Percentiles rank a stretch among this genome's conserved stretches.
phyloP scores from a whole-genome alignment of 345 rosid species.

The Carallia brachiata region DNA sequence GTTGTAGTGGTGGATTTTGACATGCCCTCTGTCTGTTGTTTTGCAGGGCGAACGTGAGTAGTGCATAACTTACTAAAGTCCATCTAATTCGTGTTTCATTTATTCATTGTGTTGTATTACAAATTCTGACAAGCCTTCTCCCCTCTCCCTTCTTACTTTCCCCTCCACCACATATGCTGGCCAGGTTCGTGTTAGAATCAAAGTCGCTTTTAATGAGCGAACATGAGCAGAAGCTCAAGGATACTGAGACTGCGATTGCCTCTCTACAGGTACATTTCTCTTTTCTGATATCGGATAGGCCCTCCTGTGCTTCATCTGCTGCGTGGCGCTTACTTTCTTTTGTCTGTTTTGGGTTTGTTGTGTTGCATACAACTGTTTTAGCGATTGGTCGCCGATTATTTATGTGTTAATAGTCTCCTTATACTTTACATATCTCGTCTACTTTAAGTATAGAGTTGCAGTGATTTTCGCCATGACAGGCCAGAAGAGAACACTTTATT shows the following conservation, averaged over 20 bases:
- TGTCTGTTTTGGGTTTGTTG: not conserved
- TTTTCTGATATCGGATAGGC: not conserved
- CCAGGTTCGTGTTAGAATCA: slow-evolving; percentile 90
- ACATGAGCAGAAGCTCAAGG: slow-evolving; percentile 84
- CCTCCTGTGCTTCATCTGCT: not conserved
- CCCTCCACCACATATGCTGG: slow-evolving; percentile 20
- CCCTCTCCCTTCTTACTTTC: not conserved
- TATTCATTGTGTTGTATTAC: slow-evolving; percentile 10
- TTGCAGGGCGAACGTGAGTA: slow-evolving; percentile 98
- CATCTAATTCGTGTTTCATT: slow-evolving; percentile 4
- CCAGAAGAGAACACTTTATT: not conserved
- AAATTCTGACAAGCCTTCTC: slow-evolving; percentile 19
- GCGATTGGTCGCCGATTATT: no score
- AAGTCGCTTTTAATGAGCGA: slow-evolving; percentile 57
- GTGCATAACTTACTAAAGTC: slow-evolving; percentile 11
- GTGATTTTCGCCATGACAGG: no score
- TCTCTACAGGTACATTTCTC: slow-evolving; percentile 57
- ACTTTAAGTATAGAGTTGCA: not conserved
- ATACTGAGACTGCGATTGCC: slow-evolving; percentile 73
- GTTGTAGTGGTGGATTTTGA: not conserved
- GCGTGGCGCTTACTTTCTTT: no score
- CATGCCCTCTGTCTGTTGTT: slow-evolving; percentile 21
- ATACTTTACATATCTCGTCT: not conserved
- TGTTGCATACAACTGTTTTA: no score
- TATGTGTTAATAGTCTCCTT: not conserved